Conservation (phyloP, 495 filamentous ascomycete species). For the Chaetomium fimeti region DNA sequence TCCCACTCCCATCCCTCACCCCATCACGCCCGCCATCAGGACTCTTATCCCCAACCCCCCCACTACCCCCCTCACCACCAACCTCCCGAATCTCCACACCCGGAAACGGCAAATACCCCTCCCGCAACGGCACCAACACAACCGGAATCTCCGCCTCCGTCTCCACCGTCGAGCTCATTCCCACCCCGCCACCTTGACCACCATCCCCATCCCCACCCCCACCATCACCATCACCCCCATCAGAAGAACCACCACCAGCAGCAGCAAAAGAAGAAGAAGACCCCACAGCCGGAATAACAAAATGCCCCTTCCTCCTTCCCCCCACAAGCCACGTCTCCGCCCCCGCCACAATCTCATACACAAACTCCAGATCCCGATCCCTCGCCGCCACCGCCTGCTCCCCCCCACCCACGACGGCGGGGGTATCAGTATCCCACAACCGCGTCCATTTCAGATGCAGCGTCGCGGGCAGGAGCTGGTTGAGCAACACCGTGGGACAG, state of each 20-base stretch:
- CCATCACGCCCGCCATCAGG: conserved; percentile 19
- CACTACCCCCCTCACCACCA: conserved; percentile 26
- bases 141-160: conserved; percentile 57
- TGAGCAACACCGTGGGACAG: conserved; percentile 53
- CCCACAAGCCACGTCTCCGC: conserved; percentile 81
- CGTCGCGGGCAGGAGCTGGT: conserved; percentile 68
- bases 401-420: background rate
- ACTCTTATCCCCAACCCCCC: conserved; percentile 3
- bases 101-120: conserved; percentile 74
- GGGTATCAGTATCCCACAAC: conserved; percentile 61
- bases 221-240: background rate
- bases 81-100: conserved; percentile 70
- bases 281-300: conserved; percentile 53
- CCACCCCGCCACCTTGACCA: conserved; percentile 37
- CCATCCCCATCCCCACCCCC: conserved; percentile 13
- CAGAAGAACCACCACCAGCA: background rate
- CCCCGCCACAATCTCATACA: conserved; percentile 76
- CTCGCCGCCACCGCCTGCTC: conserved; percentile 27
- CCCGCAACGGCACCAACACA: conserved; percentile 72
- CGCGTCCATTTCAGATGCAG: conserved; percentile 74
- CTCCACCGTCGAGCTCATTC: conserved; percentile 35
- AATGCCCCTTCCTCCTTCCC: conserved; percentile 74
- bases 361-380: conserved; percentile 65
- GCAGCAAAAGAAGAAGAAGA: background rate
- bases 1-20: conserved; percentile 1